A percentile compares a stretch with the other conserved stretches of the same genome.
These are phyloP conservation scores for Avena sativa DNA, from an alignment of 176 grass and related monocot species.

Conservation along the genomic window DNA sequence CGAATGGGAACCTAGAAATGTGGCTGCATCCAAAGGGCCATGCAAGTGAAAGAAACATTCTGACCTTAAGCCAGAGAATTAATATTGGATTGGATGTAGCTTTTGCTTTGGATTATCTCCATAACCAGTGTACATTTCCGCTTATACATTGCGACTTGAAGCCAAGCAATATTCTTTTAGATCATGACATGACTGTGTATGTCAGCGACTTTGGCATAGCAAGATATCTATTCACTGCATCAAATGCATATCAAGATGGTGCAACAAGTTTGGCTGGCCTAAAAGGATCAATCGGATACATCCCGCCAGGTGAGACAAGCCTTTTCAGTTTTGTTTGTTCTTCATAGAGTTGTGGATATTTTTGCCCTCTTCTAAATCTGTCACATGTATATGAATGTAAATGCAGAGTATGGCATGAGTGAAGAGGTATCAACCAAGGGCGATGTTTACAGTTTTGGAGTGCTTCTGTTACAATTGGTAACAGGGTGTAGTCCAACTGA, in stretches of 20 bases:
- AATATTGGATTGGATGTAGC: conserved; percentile 35
- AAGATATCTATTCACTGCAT: conserved; percentile 31
- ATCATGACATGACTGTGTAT: conserved; percentile 36
- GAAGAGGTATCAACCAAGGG: conserved; percentile 24
- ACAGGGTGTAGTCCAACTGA: conserved; percentile 21
- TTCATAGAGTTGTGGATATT: not conserved
- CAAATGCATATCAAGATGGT: not conserved
- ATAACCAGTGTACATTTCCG: conserved; percentile 38
- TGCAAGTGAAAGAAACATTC: not conserved
- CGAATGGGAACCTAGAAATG: conserved; percentile 62
- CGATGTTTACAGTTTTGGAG: conserved; percentile 47
- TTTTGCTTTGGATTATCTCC: conserved; percentile 58
- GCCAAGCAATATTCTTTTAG: conserved; percentile 58
- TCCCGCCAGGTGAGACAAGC: conserved; percentile 47
- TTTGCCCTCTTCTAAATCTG: not conserved
- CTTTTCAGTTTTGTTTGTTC: not conserved
- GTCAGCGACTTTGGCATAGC: conserved; percentile 49
- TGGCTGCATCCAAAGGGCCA: conserved; percentile 53
- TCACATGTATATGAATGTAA: not conserved
- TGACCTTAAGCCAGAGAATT: conserved; percentile 43
- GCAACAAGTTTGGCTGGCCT: conserved; percentile 24
- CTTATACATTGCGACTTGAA: conserved; percentile 57
- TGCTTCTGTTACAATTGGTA: conserved; percentile 42
- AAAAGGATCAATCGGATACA: conserved; percentile 61
- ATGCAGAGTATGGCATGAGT: conserved; percentile 48